phyloP scores from a whole-genome alignment of 805 yeast species.

The Lipomyces starkeyi region DNA sequence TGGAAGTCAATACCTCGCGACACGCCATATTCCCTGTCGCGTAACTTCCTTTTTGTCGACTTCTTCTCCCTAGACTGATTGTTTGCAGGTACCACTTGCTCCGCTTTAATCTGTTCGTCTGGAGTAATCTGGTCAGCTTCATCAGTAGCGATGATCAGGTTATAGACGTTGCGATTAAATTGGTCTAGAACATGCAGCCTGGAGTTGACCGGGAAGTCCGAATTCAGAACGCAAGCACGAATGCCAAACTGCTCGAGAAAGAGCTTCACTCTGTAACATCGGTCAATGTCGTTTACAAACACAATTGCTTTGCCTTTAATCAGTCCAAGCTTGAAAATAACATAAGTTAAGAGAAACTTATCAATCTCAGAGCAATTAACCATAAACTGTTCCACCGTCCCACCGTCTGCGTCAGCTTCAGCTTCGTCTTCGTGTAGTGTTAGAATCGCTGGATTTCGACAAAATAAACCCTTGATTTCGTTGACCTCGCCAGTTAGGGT shows the following conservation, averaged over 20 bases:
- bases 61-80: slow-evolving; percentile 21
- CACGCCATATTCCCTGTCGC: slow-evolving; percentile 86
- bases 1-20: slow-evolving; percentile 96
- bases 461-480: slow-evolving; percentile 73
- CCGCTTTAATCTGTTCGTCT: slow-evolving; percentile 44
- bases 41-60: slow-evolving; percentile 36
- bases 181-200: slow-evolving; percentile 95
- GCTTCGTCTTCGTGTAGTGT: slow-evolving; percentile 71
- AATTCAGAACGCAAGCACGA: slow-evolving; percentile 82
- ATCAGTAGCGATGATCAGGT: slow-evolving; percentile 91
- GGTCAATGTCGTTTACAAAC: slow-evolving; percentile 91
- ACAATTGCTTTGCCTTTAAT: slow-evolving; percentile 89
- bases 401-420: slow-evolving; percentile 51
- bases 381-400: slow-evolving; percentile 79
- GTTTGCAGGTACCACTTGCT: slow-evolving; percentile 38
- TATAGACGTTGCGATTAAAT: slow-evolving; percentile 87
- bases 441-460: slow-evolving; percentile 64
- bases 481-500: slow-evolving; percentile 88
- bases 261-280: slow-evolving; percentile 90
- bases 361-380: slow-evolving; percentile 88
- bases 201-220: slow-evolving; percentile 91
- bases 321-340: slow-evolving; percentile 83
- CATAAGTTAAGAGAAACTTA: slow-evolving; percentile 87
- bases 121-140: slow-evolving; percentile 66
- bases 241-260: slow-evolving; percentile 95